These are phyloP conservation scores for Spatholobus suberectus DNA, from an alignment of 306 rosid genomes.

Conservation along the genomic window DNA sequence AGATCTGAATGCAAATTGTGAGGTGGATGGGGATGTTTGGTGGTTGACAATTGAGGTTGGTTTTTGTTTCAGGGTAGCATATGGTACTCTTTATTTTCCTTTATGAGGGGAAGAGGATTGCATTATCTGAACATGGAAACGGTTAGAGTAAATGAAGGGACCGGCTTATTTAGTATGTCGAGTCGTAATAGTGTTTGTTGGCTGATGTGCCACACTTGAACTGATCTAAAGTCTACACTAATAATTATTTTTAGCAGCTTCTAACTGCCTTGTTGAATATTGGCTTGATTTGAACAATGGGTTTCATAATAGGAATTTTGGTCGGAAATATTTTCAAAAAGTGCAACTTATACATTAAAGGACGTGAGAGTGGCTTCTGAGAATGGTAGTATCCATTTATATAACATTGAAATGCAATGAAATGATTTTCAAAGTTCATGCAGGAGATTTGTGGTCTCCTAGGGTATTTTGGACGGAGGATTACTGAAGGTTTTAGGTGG, in stretches of 20 bases:
- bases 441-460: slow-evolving; percentile 9
- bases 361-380: slow-evolving; percentile 33
- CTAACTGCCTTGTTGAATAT: slow-evolving; percentile 28
- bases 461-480: slow-evolving; percentile 23
- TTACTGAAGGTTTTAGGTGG: slow-evolving; percentile 9
- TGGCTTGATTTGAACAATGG: slow-evolving; percentile 14
- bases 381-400: slow-evolving; percentile 1
- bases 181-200: slow-evolving; percentile 30
- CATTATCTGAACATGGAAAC: slow-evolving; percentile 29
- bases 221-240: slow-evolving; percentile 39
- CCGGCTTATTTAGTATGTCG: slow-evolving; percentile 34
- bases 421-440: background rate
- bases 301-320: slow-evolving; percentile 22
- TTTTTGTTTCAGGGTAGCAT: slow-evolving; percentile 44
- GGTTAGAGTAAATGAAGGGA: slow-evolving; percentile 42
- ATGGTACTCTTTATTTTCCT: slow-evolving; percentile 40
- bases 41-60: slow-evolving; percentile 56
- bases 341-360: background rate
- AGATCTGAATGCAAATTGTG: slow-evolving; percentile 60
- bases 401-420: slow-evolving; percentile 20
- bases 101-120: slow-evolving; percentile 38
- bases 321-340: background rate
- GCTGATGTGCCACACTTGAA: slow-evolving; percentile 48
- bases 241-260: slow-evolving; percentile 30
- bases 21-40: slow-evolving; percentile 49